phyloP scores from a whole-genome alignment of 768 basidiomycete species.

The Rossbeevera mucosa region DNA sequence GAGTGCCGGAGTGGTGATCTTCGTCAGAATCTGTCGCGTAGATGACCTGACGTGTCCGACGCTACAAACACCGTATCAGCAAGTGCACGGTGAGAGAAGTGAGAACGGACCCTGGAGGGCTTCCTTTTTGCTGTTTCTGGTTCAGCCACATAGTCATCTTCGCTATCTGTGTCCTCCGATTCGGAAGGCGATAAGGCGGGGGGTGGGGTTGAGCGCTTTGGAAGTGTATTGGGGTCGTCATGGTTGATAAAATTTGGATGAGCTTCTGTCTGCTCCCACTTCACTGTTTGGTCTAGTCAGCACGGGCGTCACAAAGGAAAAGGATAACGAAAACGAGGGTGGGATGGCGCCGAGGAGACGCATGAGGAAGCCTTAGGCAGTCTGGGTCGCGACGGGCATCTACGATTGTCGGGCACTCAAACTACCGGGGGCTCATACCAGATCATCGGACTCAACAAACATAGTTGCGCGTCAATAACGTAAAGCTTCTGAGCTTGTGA shows the following conservation, averaged over 20 bases:
- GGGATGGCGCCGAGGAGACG: background rate
- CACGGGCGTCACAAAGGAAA: constrained; percentile 16
- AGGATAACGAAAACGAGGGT: constrained; percentile 3
- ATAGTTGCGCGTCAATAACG: constrained; percentile 34
- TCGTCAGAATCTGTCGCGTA: constrained; percentile 39
- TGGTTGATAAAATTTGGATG: constrained; percentile 41
- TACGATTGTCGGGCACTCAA: constrained; percentile 27
- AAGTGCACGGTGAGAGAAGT: constrained; percentile 9
- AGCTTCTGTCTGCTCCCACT: constrained; percentile 67
- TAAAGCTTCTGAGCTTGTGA: constrained; percentile 32
- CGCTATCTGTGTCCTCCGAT: constrained; percentile 52
- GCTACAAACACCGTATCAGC: constrained; percentile 33
- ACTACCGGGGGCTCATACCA: constrained; percentile 31
- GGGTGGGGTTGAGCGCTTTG: constrained; percentile 23
- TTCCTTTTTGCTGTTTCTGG: constrained; percentile 30
- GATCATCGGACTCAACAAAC: constrained; percentile 35
- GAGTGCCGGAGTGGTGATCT: constrained; percentile 31
- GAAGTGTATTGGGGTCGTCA: constrained; percentile 18
- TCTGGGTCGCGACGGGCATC: constrained; percentile 18
- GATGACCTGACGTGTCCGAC: constrained; percentile 38
- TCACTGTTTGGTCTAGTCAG: constrained; percentile 45
- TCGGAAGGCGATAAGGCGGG: constrained; percentile 38
- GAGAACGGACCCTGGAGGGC: constrained; percentile 42
- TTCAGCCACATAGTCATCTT: constrained; percentile 68
- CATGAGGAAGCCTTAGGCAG: constrained; percentile 10